These are phyloP conservation scores for Penicillium lividum DNA, from an alignment of 495 filamentous ascomycete species.

Conservation along the genomic window DNA sequence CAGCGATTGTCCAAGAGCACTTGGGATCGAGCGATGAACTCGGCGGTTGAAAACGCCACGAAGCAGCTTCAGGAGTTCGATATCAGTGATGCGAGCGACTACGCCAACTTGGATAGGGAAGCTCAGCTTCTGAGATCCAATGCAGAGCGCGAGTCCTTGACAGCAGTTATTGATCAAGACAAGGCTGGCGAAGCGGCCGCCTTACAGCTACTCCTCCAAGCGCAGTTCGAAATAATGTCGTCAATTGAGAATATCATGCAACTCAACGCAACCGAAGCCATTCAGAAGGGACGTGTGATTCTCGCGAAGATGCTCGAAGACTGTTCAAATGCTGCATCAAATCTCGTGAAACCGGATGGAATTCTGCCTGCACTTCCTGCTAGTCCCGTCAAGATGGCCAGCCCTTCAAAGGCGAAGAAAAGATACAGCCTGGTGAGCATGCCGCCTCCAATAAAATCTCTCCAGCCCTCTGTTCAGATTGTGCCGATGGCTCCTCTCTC, in stretches of 20 bases:
- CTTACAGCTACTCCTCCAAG: conserved; percentile 78
- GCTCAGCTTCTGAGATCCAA: conserved; percentile 79
- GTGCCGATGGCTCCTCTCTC: conserved; percentile 46
- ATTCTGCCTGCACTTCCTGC: conserved; percentile 56
- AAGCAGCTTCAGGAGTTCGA: conserved; percentile 74
- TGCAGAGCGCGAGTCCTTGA: conserved; percentile 78
- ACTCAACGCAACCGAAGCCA: conserved; percentile 77
- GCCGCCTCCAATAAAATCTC: conserved; percentile 28
- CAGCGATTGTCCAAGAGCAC: conserved; percentile 74
- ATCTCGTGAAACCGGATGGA: conserved; percentile 90
- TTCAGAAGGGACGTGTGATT: conserved; percentile 75
- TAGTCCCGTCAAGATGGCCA: conserved; percentile 60
- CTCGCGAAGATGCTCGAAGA: conserved; percentile 76
- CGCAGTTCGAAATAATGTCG: conserved; percentile 88
- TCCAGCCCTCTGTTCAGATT: conserved; percentile 34
- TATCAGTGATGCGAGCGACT: conserved; percentile 68
- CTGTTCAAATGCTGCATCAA: conserved; percentile 69
- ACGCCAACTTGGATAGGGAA: conserved; percentile 72
- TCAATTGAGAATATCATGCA: conserved; percentile 76
- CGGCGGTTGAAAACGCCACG: conserved; percentile 82
- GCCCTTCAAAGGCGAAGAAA: conserved; percentile 77
- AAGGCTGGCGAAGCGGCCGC: conserved; percentile 74
- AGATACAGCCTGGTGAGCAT: conserved; percentile 47
- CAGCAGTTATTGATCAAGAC: conserved; percentile 80
- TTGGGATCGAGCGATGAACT: conserved; percentile 85